A percentile compares a stretch with the other conserved stretches of the same genome.
Conservation (phyloP, 2,329 filamentous ascomycete genomes). For the Stagonosporopsis cucurbitacearum region DNA sequence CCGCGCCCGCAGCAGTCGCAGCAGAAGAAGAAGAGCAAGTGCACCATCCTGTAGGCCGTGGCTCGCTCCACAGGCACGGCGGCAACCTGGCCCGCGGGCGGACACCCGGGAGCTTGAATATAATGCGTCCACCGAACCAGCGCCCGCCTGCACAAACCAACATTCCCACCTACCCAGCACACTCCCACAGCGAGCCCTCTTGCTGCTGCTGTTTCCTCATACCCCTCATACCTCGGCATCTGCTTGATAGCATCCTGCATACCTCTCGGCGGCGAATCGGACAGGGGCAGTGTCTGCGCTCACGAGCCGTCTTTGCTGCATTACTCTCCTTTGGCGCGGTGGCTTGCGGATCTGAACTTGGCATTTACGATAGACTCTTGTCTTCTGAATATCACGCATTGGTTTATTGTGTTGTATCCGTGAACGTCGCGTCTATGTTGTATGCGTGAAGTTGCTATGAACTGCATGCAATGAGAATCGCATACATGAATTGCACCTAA, state of each 20-base stretch:
- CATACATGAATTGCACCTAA: too few relatives aligned
- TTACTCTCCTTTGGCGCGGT: constrained; percentile 41
- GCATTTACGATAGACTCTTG: constrained; percentile 40
- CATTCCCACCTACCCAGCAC: constrained; percentile 14
- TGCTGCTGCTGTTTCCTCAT: constrained; percentile 16
- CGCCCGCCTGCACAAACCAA: constrained; percentile 12
- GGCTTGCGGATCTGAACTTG: constrained; percentile 31
- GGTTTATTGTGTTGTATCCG: constrained; percentile 1
- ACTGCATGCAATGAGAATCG: too few relatives aligned
- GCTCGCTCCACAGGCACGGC: constrained; percentile 8
- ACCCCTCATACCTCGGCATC: constrained; percentile 27
- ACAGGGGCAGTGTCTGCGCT: constrained; percentile 26
- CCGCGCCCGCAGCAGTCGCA: constrained; percentile 43
- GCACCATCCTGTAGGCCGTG: constrained; percentile 36
- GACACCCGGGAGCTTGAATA: constrained; percentile 33
- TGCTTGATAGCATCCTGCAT: constrained; percentile 30
- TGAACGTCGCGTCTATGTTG: too few relatives aligned
- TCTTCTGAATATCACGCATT: constrained; percentile 31
- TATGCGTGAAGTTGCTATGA: too few relatives aligned
- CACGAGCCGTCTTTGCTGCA: constrained; percentile 29
- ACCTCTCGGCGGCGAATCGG: constrained; percentile 24
- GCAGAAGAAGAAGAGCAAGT: constrained; percentile 38
- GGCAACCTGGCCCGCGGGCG: constrained; percentile 32
- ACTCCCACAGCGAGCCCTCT: constrained; percentile 10
- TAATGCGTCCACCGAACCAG: constrained; percentile 22